Base-by-base conservation (phyloP, 805 yeast species). In the Blastobotrys parvus region DNA sequence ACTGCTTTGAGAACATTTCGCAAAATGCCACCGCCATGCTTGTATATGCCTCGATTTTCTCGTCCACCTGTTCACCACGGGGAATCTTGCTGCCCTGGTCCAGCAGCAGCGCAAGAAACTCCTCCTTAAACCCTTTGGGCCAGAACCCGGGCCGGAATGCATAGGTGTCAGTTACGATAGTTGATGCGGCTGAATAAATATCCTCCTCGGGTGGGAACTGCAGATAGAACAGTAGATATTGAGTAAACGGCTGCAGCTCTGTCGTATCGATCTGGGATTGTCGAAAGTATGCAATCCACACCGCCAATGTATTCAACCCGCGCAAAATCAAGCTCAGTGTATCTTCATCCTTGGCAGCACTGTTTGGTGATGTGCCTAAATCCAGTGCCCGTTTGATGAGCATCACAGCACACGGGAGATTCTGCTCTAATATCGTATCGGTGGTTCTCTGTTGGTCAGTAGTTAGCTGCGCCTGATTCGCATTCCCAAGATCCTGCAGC, bases 401-500 rank as follows among this genome's bases (percentile, higher is more conserved):
- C 15, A 20, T 31, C 4, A 21, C 30, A 5, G 25, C 35, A 22
- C 20, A 21, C 10, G 36, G 42, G 19, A n/a, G 20, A 18, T 22
- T 39, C 22, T 18, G 25, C 4, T 13, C 18, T 15, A 39, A 11
- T 3, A 31, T 17, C 5, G 30, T 37, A 20, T 31, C 21, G 15
- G 22, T 21, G 6, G n/a, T 36, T 5, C n/a, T 34, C 5, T 16
- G 11, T 18, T 34, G 16, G 16, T 16, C 22, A 4, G 19, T 16
- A 5, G 36, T 34, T 16, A 34, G 36, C 22, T 34, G 36, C 5
- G 36, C 16, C 13, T 34, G 36, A 7, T 15, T 23, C 10, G 29
- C 20, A 8, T 25, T 30, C 11, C 37, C 38, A n/a, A 52, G 34
- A 25, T 59, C 63, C 36, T 61, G 62, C 7, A 60, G 40, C 17